A percentile compares a stretch with the other conserved stretches of the same genome.
These are phyloP conservation scores for Stephania cephalantha DNA, from an alignment of 164 flowering plant species.

Conservation along the genomic window DNA sequence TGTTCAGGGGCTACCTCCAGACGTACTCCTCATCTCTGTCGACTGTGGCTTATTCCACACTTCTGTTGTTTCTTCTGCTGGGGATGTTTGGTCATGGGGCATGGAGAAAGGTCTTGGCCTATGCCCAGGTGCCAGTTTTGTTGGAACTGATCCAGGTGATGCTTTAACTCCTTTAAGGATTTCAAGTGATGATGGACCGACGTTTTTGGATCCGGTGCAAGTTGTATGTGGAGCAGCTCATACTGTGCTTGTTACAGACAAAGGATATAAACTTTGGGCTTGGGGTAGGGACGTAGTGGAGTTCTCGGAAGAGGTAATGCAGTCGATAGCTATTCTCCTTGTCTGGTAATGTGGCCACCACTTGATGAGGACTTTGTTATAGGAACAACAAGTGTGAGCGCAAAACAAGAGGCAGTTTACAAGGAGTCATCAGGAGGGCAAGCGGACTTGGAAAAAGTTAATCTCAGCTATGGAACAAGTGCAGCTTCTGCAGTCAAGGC, in stretches of 20 bases:
- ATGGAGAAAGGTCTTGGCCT: conserved; percentile 93
- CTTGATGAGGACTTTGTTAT: conserved; percentile 39
- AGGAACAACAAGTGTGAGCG: not conserved
- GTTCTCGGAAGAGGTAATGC: conserved; percentile 69
- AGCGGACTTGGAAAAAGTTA: conserved; percentile 37
- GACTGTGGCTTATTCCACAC: conserved; percentile 93
- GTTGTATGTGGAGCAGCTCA: conserved; percentile 95
- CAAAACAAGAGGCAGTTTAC: conserved; percentile 13
- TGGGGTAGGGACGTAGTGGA: conserved; percentile 90
- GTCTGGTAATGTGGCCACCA: conserved; percentile 67
- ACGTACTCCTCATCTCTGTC: conserved; percentile 45
- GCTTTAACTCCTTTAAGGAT: conserved; percentile 51
- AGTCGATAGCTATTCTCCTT: conserved; percentile 46
- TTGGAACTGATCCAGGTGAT: conserved; percentile 70
- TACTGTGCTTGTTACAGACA: conserved; percentile 54
- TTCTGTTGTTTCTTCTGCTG: conserved; percentile 61
- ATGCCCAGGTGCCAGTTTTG: conserved; percentile 69
- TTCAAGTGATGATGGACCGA: conserved; percentile 30
- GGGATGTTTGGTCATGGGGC: conserved; percentile 96
- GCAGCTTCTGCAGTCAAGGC: conserved; percentile 49
- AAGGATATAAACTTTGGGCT: conserved; percentile 72
- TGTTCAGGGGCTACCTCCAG: conserved; percentile 49
- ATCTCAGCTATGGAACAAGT: conserved; percentile 49
- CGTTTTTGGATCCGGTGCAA: conserved; percentile 54
- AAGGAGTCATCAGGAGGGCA: conserved; percentile 16